Conservation (phyloP, 2,329 filamentous ascomycete species). For the Epichloe sibirici region DNA sequence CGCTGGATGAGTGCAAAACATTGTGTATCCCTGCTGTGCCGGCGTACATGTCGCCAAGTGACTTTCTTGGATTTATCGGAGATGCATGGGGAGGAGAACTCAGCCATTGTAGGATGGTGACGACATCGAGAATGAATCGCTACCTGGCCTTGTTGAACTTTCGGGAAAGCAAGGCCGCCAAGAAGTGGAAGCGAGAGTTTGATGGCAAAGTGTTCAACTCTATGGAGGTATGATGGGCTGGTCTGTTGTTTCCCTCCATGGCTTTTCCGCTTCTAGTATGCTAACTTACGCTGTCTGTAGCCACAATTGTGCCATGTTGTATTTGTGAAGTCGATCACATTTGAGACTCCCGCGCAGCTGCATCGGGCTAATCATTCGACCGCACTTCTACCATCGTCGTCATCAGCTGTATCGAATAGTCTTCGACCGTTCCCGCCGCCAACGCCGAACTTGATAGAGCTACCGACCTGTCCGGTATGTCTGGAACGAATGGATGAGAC, state of each 20-base stretch:
- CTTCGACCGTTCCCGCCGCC: constrained; percentile 50
- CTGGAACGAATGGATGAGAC: constrained; percentile 98
- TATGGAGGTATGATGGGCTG: constrained; percentile 54
- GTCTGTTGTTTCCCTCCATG: not conserved
- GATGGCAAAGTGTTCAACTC: constrained; percentile 89
- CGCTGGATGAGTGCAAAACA: constrained; percentile 63
- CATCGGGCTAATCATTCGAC: constrained; percentile 48
- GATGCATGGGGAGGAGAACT: constrained; percentile 77
- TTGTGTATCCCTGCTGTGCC: constrained; percentile 91
- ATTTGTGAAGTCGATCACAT: constrained; percentile 84
- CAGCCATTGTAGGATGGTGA: constrained; percentile 87
- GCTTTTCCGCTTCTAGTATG: not conserved
- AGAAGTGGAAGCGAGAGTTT: constrained; percentile 72
- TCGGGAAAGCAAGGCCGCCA: constrained; percentile 59
- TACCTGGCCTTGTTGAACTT: constrained; percentile 98
- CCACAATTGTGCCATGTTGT: constrained; percentile 91
- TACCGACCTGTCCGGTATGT: constrained; percentile 93
- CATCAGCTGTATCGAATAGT: constrained; percentile 28
- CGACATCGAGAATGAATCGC: constrained; percentile 76
- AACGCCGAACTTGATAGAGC: constrained; percentile 75
- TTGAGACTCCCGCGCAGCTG: constrained; percentile 49
- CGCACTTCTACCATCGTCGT: constrained; percentile 25
- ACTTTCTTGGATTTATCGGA: constrained; percentile 84
- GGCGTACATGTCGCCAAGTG: constrained; percentile 81
- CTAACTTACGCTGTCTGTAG: constrained; percentile 22